Evolutionary conservation across 2,329 filamentous ascomycete genomes (phyloP).

Genomic region (Talaromyces rugulosus): DNA sequence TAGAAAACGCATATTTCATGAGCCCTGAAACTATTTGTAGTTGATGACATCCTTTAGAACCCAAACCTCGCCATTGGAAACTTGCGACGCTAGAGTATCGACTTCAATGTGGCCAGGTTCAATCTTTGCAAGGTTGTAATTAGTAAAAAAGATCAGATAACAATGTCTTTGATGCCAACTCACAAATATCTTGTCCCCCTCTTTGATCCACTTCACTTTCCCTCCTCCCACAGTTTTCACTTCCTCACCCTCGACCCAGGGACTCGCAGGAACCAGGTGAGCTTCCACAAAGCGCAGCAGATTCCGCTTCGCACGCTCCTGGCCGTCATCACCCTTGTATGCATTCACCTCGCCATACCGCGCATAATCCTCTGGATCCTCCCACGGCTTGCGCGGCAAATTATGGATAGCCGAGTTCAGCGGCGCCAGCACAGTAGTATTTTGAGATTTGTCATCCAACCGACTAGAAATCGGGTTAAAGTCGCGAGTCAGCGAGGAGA

Average conservation of each 20-base stretch:
- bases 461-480: conserved; percentile 64
- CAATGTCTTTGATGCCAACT: conserved; percentile 7
- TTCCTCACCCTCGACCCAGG: conserved; percentile 68
- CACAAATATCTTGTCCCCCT: conserved; percentile 60
- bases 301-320: conserved; percentile 72
- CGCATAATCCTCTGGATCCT: conserved; percentile 68
- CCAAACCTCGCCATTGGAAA: conserved; percentile 88
- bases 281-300: conserved; percentile 77
- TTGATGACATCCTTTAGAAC: conserved; percentile 61
- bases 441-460: conserved; percentile 61
- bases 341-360: conserved; percentile 59
- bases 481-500: conserved; percentile 75
- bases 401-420: conserved; percentile 74
- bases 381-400: conserved; percentile 72
- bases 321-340: conserved; percentile 71
- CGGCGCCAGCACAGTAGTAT: conserved; percentile 84
- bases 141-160: not conserved
- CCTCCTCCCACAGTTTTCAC: conserved; percentile 63
- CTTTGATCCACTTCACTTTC: conserved; percentile 78
- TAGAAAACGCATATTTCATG: not conserved
- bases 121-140: conserved; percentile 20
- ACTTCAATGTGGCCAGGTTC: conserved; percentile 80
- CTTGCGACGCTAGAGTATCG: conserved; percentile 66
- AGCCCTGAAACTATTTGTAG: conserved; percentile 29
- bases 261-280: conserved; percentile 71